phyloP scores from a whole-genome alignment of 345 rosid genomes.

The Leavenworthia alabamica region DNA sequence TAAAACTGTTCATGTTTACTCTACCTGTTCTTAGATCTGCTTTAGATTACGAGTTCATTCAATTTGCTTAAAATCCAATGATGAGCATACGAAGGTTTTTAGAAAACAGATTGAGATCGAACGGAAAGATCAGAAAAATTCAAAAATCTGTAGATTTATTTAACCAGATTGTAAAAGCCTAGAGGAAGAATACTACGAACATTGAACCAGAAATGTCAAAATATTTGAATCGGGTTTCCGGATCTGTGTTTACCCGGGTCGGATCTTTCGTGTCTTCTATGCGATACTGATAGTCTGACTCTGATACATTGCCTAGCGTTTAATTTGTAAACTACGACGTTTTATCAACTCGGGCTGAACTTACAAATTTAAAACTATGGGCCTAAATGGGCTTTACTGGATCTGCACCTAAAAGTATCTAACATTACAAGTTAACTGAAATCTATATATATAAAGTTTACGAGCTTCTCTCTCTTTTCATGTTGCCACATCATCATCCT shows the following conservation, averaged over 20 bases:
- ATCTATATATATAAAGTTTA: too few relatives aligned
- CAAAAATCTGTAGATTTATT: background rate
- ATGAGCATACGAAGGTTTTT: background rate
- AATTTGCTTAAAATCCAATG: background rate
- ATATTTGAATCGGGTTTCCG: conserved; percentile 14
- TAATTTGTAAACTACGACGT: background rate
- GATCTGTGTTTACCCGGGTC: conserved; percentile 13
- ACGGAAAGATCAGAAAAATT: conserved; percentile 10
- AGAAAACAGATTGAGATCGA: conserved; percentile 20
- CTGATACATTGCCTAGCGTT: background rate
- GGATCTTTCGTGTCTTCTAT: background rate
- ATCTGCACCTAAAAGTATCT: too few relatives aligned
- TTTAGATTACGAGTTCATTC: conserved; percentile 19
- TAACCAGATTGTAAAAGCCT: conserved; percentile 3
- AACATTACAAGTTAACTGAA: too few relatives aligned
- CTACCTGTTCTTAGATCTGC: conserved; percentile 25
- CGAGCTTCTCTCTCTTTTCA: too few relatives aligned
- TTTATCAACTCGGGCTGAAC: background rate
- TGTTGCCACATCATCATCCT: too few relatives aligned
- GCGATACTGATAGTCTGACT: too few relatives aligned
- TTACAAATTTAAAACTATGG: background rate
- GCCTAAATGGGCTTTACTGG: background rate
- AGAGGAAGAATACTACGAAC: background rate
- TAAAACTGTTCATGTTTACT: background rate
- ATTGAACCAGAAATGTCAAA: conserved; percentile 7